phyloP scores from a whole-genome alignment of 139 green algal genomes.

The Haematococcus lacustris region DNA sequence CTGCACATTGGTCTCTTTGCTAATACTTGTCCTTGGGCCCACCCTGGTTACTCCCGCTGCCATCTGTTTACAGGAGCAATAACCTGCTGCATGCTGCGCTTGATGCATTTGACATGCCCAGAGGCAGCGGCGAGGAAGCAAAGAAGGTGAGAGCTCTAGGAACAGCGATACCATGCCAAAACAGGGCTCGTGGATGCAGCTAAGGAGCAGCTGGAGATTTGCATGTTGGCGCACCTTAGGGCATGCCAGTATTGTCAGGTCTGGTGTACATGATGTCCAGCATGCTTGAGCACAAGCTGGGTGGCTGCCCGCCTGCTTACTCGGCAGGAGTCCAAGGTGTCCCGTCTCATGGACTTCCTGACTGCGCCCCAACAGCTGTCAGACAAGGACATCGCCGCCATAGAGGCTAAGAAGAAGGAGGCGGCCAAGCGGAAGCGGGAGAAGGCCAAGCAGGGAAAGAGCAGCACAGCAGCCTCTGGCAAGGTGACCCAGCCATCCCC shows the following conservation, averaged over 20 bases:
- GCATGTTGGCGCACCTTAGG: too few species aligned
- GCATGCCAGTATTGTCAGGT: too few species aligned
- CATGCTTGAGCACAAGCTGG: too few species aligned
- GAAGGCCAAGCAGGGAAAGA: not conserved
- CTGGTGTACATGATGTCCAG: too few species aligned
- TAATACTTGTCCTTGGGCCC: too few species aligned
- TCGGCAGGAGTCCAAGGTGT: constrained; percentile 53
- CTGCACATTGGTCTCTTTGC: too few species aligned
- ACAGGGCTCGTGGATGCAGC: too few species aligned
- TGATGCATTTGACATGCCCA: constrained; percentile 56
- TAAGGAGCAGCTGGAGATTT: too few species aligned
- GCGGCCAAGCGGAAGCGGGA: not conserved
- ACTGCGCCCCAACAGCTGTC: constrained; percentile 36
- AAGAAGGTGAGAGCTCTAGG: constrained; percentile 19
- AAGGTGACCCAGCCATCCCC: not conserved
- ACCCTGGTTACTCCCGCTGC: too few species aligned
- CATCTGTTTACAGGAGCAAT: too few species aligned
- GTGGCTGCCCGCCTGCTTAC: too few species aligned
- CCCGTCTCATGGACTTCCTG: constrained; percentile 56
- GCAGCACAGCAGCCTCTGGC: not conserved
- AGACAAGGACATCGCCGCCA: constrained; percentile 51
- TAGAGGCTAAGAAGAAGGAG: not conserved
- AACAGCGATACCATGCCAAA: too few species aligned
- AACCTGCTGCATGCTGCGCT: constrained; percentile 42
- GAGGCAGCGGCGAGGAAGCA: constrained; percentile 40